phyloP scores from a whole-genome alignment of 148 eudicot genomes.

The Polygonum aviculare region DNA sequence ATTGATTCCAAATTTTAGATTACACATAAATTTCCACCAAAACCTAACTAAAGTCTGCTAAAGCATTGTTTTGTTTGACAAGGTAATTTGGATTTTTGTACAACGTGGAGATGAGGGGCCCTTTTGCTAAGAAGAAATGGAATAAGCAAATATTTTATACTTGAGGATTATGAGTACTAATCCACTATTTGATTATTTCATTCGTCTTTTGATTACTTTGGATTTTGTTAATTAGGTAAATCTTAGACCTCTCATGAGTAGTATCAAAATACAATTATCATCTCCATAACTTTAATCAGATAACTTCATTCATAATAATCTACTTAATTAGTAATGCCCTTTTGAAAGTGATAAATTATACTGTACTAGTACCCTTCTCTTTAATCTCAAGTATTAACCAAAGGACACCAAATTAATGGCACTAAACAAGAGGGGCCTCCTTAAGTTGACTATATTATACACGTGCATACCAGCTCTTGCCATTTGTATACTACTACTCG shows the following conservation, averaged over 20 bases:
- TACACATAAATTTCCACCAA: background rate
- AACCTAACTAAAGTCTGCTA: background rate
- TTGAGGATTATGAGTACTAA: slow-evolving; percentile 1
- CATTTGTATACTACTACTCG: background rate
- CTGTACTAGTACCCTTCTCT: no score
- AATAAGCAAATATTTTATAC: background rate
- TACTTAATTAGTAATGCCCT: no score
- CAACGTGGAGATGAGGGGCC: slow-evolving; percentile 3
- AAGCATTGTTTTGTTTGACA: background rate
- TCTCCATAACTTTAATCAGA: background rate
- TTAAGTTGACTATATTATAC: background rate
- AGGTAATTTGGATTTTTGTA: background rate
- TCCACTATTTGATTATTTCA: background rate
- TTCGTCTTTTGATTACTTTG: background rate
- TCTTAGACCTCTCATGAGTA: slow-evolving; percentile 1
- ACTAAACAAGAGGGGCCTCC: no score
- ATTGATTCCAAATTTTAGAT: background rate
- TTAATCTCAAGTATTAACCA: background rate
- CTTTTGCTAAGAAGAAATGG: background rate
- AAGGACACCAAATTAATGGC: background rate
- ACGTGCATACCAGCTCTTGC: background rate
- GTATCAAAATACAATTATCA: background rate
- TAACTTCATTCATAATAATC: background rate
- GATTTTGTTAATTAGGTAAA: background rate
- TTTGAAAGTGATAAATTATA: no score